phyloP scores from a whole-genome alignment of 2,329 filamentous ascomycete genomes.

The Trichoderma atroviride region DNA sequence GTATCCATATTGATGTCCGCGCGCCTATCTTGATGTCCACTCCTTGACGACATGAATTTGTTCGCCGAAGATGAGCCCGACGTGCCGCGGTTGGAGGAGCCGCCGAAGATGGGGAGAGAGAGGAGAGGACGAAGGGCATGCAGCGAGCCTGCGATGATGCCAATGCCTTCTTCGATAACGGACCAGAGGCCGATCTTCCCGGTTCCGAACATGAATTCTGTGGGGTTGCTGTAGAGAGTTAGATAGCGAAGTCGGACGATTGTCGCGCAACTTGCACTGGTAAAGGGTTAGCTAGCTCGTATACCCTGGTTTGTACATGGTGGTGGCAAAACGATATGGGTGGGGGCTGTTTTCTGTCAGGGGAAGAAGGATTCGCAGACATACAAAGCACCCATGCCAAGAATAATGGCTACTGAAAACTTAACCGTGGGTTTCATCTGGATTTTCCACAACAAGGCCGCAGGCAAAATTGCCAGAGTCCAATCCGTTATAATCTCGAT shows the following conservation, averaged over 20 bases:
- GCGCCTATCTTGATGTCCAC: neutral
- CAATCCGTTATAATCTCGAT: constrained; percentile 18
- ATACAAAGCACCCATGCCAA: constrained; percentile 22
- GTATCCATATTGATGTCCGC: constrained; percentile 11
- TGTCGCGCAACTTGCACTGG: constrained; percentile 21
- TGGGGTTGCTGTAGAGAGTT: constrained; percentile 17
- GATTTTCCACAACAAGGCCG: constrained; percentile 5
- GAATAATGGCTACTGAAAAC: constrained; percentile 17
- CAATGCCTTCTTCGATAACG: constrained; percentile 20
- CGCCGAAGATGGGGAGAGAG: constrained; percentile 18
- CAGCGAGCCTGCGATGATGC: constrained; percentile 19
- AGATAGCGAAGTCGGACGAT: constrained; percentile 22
- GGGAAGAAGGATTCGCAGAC: neutral
- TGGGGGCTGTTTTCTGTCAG: neutral
- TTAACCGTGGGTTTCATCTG: constrained; percentile 22
- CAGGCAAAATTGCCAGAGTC: constrained; percentile 10
- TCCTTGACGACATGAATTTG: constrained; percentile 4
- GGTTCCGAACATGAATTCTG: constrained; percentile 21
- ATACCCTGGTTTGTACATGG: neutral
- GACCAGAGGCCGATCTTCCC: constrained; percentile 23
- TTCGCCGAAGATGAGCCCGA: neutral
- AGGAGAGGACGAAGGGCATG: constrained; percentile 19
- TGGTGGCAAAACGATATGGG: neutral
- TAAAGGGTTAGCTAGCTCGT: constrained; percentile 3
- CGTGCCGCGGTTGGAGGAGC: neutral